Percentiles rank a stretch among this genome's conserved stretches.
These are phyloP conservation scores for Phalaenopsis equestris DNA, from an alignment of 106 monocot species.

Conservation along the genomic window DNA sequence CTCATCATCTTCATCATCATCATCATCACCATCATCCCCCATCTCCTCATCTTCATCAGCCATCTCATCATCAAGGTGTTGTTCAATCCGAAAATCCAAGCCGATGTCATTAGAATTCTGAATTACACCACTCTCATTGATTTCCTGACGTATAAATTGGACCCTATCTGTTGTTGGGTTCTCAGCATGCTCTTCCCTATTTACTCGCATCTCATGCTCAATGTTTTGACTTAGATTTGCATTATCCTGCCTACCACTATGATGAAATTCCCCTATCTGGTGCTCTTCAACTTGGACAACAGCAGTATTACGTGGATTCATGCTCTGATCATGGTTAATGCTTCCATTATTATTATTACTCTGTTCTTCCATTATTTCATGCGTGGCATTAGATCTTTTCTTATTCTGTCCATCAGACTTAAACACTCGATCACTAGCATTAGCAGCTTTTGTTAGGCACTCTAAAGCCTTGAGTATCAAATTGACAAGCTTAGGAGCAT, in stretches of 20 bases:
- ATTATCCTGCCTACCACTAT: conserved; percentile 18
- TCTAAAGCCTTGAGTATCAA: conserved; percentile 48
- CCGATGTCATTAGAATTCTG: conserved; percentile 24
- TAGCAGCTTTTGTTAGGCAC: conserved; percentile 62
- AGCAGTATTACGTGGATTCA: conserved; percentile 14
- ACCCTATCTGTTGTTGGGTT: conserved; percentile 17
- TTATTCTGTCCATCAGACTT: conserved; percentile 36
- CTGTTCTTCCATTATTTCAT: conserved; percentile 25
- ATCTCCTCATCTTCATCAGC: conserved; percentile 58
- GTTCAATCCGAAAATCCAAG: conserved; percentile 41
- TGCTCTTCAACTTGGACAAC: conserved; percentile 26
- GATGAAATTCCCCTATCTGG: conserved; percentile 28
- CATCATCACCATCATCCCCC: conserved; percentile 10
- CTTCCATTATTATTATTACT: conserved; percentile 9
- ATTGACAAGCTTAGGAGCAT: conserved; percentile 60
- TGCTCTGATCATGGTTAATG: conserved; percentile 21
- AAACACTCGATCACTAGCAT: conserved; percentile 46
- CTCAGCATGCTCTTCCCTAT: conserved; percentile 25
- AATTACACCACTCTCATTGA: conserved; percentile 23
- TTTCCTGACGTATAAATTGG: conserved; percentile 46
- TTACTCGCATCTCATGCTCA: conserved; percentile 26
- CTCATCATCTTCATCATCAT: conserved; percentile 43
- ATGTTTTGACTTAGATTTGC: conserved; percentile 14
- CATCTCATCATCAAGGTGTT: conserved; percentile 40
- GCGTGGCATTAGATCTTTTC: conserved; percentile 25